Evolutionary conservation across 768 basidiomycete genomes (phyloP), one percentile per base, ranked within the genome.

Genomic region (Lactarius trivialis): DNA sequence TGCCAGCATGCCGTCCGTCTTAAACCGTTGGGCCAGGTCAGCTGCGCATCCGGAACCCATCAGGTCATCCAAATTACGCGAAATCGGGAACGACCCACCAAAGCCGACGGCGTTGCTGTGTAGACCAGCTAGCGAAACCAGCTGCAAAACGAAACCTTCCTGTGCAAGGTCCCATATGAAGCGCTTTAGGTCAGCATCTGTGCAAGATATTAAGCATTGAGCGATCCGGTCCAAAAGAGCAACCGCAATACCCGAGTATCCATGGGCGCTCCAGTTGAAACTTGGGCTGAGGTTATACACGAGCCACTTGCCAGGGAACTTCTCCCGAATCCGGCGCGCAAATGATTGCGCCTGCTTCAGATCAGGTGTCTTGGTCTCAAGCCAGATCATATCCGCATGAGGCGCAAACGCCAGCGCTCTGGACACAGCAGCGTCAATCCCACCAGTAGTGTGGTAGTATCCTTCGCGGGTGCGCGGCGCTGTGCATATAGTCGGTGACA

Each of bases 251-350:
- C 85, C 83, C 49, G 81, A 81, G 73, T 89, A 95, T 15, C 92
- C 92, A 68, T 88, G 85, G 28, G 78, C 81, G n/a, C 83, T 76
- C 93, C 93, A 96, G 72, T 95, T 93, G 78, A 96, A 96, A 70
- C 91, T 92, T 5, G 93, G 94, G 69, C 91, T 93, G 60, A 97
- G 76, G 71, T 96, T 97, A 71, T 95, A 97, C 24, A 96, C 93
- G 67, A 97, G 83, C 85, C 84, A 86, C 86, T 91, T 92, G 64
- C 79, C 84, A 43, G 93, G 91, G 69, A 82, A 82, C 70, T 79
- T 78, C 65, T 82, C 82, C 57, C 88, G 77, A 67, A 95, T 89
- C 70, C 82, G 82, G 50, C 86, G 76, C 2, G 93, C 86, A 73
- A 95, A 93, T 34, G 78, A 81, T 36, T 83, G 79, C 2, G 93